Percentiles rank a stretch among this genome's conserved stretches.
Conservation (phyloP, 2,329 filamentous ascomycete genomes). For the Fusarium sp. region DNA sequence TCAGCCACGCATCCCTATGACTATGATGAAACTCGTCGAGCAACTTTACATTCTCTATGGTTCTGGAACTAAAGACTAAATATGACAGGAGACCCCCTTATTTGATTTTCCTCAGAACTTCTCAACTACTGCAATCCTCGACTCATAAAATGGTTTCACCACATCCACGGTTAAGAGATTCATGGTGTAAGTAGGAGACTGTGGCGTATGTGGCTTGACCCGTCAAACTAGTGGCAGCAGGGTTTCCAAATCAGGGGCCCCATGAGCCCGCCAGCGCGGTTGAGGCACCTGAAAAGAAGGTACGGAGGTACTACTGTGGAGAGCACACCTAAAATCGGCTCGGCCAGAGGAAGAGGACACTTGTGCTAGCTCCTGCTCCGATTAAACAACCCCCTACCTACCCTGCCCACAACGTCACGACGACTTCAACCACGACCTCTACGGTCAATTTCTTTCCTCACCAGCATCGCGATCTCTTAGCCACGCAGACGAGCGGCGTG, state of each 20-base stretch:
- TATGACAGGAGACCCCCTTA: too few relatives aligned
- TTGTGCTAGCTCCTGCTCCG: slow-evolving; percentile 44
- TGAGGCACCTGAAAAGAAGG: slow-evolving; percentile 3
- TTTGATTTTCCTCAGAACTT: too few relatives aligned
- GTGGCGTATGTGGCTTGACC: slow-evolving; percentile 21
- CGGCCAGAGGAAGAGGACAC: slow-evolving; percentile 44
- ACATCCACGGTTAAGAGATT: not conserved
- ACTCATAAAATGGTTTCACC: not conserved
- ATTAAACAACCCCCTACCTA: slow-evolving; percentile 39
- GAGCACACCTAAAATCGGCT: slow-evolving; percentile 43
- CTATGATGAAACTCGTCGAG: not conserved
- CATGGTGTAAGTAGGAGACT: not conserved
- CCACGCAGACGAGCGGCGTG: slow-evolving; percentile 37
- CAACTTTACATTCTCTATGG: not conserved
- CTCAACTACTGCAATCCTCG: not conserved
- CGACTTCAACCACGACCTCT: slow-evolving; percentile 36
- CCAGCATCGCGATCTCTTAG: slow-evolving; percentile 19
- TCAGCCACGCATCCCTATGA: not conserved
- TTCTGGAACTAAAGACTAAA: not conserved
- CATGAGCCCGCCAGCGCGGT: slow-evolving; percentile 11
- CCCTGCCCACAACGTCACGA: slow-evolving; percentile 41
- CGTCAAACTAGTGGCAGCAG: slow-evolving; percentile 13
- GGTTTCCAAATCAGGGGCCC: slow-evolving; percentile 9
- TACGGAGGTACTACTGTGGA: slow-evolving; percentile 38
- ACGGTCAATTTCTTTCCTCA: slow-evolving; percentile 28